These are phyloP conservation scores for Rhodotorula toruloides DNA, from an alignment of 768 basidiomycete genomes.

Conservation along the genomic window DNA sequence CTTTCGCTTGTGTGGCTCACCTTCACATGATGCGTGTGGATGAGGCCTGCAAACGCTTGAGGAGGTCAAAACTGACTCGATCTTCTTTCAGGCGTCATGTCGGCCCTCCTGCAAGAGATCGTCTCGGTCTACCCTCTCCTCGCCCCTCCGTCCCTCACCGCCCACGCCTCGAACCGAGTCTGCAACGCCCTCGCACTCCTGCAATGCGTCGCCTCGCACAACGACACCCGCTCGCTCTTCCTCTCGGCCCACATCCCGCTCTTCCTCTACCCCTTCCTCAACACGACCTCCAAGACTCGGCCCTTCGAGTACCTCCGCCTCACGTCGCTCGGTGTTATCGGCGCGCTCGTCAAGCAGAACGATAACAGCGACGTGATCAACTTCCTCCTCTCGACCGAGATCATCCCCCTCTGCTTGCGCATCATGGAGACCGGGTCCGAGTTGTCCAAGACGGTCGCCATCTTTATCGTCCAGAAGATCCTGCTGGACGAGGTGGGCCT, in stretches of 20 bases:
- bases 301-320: slow-evolving; percentile 99
- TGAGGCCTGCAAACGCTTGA: neutral
- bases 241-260: slow-evolving; percentile 92
- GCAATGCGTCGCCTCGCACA: slow-evolving; percentile 96
- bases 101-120: slow-evolving; percentile 92
- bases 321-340: slow-evolving; percentile 97
- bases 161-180: slow-evolving; percentile 95
- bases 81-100: slow-evolving; percentile 75
- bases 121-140: slow-evolving; percentile 95
- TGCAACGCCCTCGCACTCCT: slow-evolving; percentile 96
- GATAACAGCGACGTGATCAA: slow-evolving; percentile 99
- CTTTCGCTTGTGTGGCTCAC: neutral
- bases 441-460: slow-evolving; percentile 96
- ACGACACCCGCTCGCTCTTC: slow-evolving; percentile 91
- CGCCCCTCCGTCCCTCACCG: slow-evolving; percentile 90
- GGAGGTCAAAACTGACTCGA: neutral
- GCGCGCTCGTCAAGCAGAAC: slow-evolving; percentile 99
- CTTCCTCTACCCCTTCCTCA: slow-evolving; percentile 91
- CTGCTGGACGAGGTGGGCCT: slow-evolving; percentile 94
- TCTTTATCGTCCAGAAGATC: slow-evolving; percentile 97
- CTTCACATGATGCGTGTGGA: neutral
- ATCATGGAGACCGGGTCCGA: slow-evolving; percentile 99
- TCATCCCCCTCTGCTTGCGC: slow-evolving; percentile 95
- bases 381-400: slow-evolving; percentile 97
- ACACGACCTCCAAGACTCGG: slow-evolving; percentile 98